Percentiles rank a stretch among this genome's conserved stretches.
These are phyloP conservation scores for Tillandsia leiboldiana DNA, from an alignment of 176 grass and related monocot species.

Conservation along the genomic window DNA sequence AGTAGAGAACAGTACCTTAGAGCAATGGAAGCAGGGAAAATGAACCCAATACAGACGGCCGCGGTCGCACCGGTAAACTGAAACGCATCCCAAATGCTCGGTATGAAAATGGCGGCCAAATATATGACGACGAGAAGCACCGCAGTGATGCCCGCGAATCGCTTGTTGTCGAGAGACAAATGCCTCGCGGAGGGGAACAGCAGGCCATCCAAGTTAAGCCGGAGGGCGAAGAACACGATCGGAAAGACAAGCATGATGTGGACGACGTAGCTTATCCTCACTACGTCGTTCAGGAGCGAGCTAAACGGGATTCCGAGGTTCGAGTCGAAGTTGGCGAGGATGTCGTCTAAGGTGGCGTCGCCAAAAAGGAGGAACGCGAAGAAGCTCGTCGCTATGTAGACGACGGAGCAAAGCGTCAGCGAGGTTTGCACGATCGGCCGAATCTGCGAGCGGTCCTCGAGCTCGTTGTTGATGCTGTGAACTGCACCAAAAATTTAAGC, in stretches of 20 bases:
- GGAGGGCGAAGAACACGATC: slow-evolving; percentile 60
- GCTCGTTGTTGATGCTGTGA: slow-evolving; percentile 80
- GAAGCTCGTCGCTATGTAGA: slow-evolving; percentile 77
- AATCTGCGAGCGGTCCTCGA: slow-evolving; percentile 53
- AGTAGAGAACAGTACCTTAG: slow-evolving; percentile 33
- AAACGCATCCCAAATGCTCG: slow-evolving; percentile 88
- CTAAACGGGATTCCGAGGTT: slow-evolving; percentile 61
- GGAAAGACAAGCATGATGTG: slow-evolving; percentile 92
- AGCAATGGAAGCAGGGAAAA: slow-evolving; percentile 68
- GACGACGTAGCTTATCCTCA: slow-evolving; percentile 59
- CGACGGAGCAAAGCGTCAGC: slow-evolving; percentile 47
- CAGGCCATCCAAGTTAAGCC: slow-evolving; percentile 71
- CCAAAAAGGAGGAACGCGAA: slow-evolving; percentile 91
- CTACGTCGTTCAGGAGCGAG: slow-evolving; percentile 52
- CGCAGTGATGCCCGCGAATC: slow-evolving; percentile 55
- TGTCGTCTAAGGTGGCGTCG: slow-evolving; percentile 61
- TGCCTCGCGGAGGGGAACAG: slow-evolving; percentile 62
- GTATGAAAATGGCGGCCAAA: slow-evolving; percentile 55
- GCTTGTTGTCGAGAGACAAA: slow-evolving; percentile 45
- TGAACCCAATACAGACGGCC: slow-evolving; percentile 63
- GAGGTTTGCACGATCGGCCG: slow-evolving; percentile 52
- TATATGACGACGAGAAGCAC: slow-evolving; percentile 50
- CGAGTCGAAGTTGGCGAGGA: slow-evolving; percentile 77
- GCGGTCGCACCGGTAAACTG: slow-evolving; percentile 85
- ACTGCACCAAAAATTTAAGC: slow-evolving; percentile 30